These are phyloP conservation scores for Chlorella variabilis DNA, from an alignment of 163 green algal species.

Conservation along the genomic window DNA sequence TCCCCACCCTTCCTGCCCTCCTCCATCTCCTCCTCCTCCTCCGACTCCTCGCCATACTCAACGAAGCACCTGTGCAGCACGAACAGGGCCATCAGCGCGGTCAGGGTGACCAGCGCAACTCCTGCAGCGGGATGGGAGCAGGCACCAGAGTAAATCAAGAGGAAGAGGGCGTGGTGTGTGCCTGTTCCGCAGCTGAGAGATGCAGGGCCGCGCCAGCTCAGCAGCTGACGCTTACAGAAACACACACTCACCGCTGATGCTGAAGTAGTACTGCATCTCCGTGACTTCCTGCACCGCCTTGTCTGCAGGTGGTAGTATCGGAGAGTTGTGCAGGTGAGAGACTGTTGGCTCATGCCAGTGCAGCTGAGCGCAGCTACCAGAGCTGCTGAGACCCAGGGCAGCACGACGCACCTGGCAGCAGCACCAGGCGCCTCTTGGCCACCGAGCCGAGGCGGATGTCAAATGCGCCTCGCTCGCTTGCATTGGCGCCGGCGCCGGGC, in stretches of 20 bases:
- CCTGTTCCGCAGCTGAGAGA: not conserved
- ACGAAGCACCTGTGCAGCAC: not conserved
- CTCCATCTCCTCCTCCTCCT: not conserved
- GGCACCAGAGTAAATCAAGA: not conserved
- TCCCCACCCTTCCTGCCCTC: not conserved
- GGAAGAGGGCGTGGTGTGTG: not conserved
- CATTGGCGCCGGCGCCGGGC: not conserved
- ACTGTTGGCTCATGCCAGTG: no score
- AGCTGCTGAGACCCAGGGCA: no score
- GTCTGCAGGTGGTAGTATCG: not conserved
- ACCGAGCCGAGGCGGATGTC: conserved; percentile 6
- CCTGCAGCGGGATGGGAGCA: not conserved
- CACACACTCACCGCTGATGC: conserved; percentile 15
- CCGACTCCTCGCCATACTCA: not conserved
- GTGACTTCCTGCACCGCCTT: not conserved
- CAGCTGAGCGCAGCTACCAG: no score
- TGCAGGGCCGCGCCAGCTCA: not conserved
- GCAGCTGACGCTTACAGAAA: no score
- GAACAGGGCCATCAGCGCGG: not conserved
- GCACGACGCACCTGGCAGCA: not conserved
- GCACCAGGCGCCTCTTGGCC: not conserved
- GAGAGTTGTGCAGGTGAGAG: no score
- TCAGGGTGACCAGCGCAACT: not conserved
- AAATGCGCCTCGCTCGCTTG: not conserved
- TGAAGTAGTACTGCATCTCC: not conserved